Base-by-base conservation (phyloP, 2,329 filamentous ascomycete genomes). In the Nemania diffusa region DNA sequence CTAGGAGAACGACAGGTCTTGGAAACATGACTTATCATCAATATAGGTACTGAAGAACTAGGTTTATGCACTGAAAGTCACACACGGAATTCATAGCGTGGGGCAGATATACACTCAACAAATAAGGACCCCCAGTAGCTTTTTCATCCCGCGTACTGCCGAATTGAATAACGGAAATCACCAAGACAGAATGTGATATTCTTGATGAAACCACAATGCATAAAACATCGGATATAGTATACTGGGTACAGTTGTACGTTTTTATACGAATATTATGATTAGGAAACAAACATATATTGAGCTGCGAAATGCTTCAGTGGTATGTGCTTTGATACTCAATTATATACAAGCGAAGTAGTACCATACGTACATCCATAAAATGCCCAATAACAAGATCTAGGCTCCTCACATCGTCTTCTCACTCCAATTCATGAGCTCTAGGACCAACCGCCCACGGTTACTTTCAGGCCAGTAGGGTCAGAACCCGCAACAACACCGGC, bases 401-500 rank as follows among this genome's bases (percentile, higher is more conserved):
- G 44, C 44, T 20, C 22, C 22, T 37, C 26, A 20, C 3, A 24
- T 7, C n/a, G 34, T 44, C 24, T 20, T 22, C 9, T 5, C 37
- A 26, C 48, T 13, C 51, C 1, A 44, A 3, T 26, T 29, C 5
- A 20, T 20, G 29, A 5, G 15, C n/a, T 46, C 24, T 57, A 71
- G 0, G 69, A 71, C 64, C 67, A 74, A 42, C 84, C 84, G 22
- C 84, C 84, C 44, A 87, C 80, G 60, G 79, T 78, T 29, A 87
- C 76, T 5, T 81, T 82, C 60, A 86, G 83, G n/a, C 84, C 64
- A 27, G 74, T 69, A 0, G 85, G 84, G 69, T 81, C 81, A 0
- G 79, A 74, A 29, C 81, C 83, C 62, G 84, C 79, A 42, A 87
- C 79, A 24, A 83, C 83, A 2, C 86, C 86, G 1, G 82, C 83